Base-by-base conservation (phyloP, 106 monocot species). In the Platanthera zijinensis region DNA sequence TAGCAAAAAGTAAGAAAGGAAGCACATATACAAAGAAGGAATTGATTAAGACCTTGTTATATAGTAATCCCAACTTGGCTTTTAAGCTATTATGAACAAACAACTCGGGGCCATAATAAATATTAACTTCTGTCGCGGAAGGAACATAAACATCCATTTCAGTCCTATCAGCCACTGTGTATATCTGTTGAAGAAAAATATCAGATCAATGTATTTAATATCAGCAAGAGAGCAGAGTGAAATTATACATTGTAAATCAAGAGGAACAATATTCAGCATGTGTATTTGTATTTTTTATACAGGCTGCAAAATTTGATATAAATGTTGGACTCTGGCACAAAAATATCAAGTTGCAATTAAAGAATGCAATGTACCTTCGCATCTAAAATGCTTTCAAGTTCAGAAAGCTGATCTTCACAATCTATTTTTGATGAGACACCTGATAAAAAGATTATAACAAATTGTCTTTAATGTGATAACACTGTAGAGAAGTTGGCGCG, bases 331-430 rank as follows among this genome's bases (percentile, higher is more conserved):
- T 66, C 66, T 10, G 32, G 32, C 32, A 21, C 25, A 32, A 30
- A n/a, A 70, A 70, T 47, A 48, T 70, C 69, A 70, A 70, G 10
- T 10, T 19, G 51, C 51, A 22, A 72, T 59, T 57, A 57, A 74
- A 14, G 52, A 7, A 49, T 3, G 22, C 7, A 10, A 19, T 46
- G 76, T 80, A 93, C 93, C 91, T 92, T 91, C 7, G 97, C 84
- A 87, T 94, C 88, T 81, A 97, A 76, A 28, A 88, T 69, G 22
- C 80, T 80, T 84, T 97, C 97, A 73, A 94, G 87, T 50, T 91
- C 86, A 54, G 82, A 80, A 46, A 93, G 80, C 82, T 94, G 87
- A 59, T 74, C 74, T 81, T 97, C 84, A 79, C 91, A 97, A 74
- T 91, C 94, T 32, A 19, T 72, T 39, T 25, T 61, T 19, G 97